These are phyloP conservation scores for Candida suzukii DNA, from an alignment of 805 yeast genomes.

Conservation along the genomic window DNA sequence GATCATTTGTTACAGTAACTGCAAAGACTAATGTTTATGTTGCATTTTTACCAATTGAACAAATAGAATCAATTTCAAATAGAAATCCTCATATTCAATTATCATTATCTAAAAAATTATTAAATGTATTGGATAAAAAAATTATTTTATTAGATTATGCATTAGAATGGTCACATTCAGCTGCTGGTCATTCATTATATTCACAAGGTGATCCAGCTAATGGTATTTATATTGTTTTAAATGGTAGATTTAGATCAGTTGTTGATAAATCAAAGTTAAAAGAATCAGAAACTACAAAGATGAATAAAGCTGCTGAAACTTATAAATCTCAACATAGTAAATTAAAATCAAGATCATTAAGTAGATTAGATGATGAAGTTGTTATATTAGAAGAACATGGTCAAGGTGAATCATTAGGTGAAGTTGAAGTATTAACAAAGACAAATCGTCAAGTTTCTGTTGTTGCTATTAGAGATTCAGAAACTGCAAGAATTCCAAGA, in stretches of 20 bases:
- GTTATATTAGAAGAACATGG: constrained; percentile 69
- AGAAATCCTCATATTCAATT: constrained; percentile 69
- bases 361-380: constrained; percentile 5
- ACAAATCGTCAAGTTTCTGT: constrained; percentile 60
- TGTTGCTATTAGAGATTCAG: constrained; percentile 89
- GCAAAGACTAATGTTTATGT: constrained; percentile 59
- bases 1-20: constrained; percentile 65
- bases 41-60: constrained; percentile 61
- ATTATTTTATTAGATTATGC: constrained; percentile 81
- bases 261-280: constrained; percentile 11
- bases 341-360: no score
- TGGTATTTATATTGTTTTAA: constrained; percentile 82
- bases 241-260: constrained; percentile 78
- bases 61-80: constrained; percentile 63
- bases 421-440: constrained; percentile 86
- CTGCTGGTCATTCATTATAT: constrained; percentile 78
- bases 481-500: constrained; percentile 88
- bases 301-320: constrained; percentile 5
- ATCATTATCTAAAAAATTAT: constrained; percentile 68
- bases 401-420: constrained; percentile 93
- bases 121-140: constrained; percentile 58
- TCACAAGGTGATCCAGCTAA: constrained; percentile 83
- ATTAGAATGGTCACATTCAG: constrained; percentile 86
- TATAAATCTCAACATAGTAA: neutral
- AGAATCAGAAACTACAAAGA: constrained; percentile 1